phyloP scores from a whole-genome alignment of 2,329 filamentous ascomycete genomes.

The Claviceps humidiphila region DNA sequence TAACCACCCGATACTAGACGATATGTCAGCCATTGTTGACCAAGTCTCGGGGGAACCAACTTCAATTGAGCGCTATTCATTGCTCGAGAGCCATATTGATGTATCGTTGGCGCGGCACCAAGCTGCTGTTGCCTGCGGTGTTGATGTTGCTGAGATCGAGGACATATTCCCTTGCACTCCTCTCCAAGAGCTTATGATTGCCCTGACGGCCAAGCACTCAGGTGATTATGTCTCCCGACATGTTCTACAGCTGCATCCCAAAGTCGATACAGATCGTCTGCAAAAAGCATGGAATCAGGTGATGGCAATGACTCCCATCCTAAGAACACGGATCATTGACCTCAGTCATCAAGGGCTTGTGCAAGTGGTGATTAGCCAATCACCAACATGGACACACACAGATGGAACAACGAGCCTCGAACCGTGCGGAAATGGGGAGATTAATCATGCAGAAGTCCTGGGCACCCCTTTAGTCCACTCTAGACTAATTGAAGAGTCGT shows the following conservation, averaged over 20 bases:
- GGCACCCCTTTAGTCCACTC: conserved; percentile 8
- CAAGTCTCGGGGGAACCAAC: not conserved
- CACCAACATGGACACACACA: conserved; percentile 1
- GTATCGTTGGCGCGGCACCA: not conserved
- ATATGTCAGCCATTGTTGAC: not conserved
- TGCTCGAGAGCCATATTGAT: conserved; percentile 1
- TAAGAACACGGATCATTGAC: conserved; percentile 9
- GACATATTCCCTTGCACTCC: conserved; percentile 22
- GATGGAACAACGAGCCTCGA: not conserved
- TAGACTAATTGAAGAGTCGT: not conserved
- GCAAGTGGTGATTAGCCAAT: conserved; percentile 7
- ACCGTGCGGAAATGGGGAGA: not conserved
- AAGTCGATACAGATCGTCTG: conserved; percentile 6
- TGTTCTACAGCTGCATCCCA: conserved; percentile 6
- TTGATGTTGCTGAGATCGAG: conserved; percentile 18
- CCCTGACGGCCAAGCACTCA: conserved; percentile 6
- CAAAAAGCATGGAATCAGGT: conserved; percentile 8
- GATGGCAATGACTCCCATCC: conserved; percentile 6
- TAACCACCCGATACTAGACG: conserved; percentile 6
- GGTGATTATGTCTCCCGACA: conserved; percentile 9
- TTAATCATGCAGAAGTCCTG: conserved; percentile 6
- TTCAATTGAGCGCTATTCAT: not conserved
- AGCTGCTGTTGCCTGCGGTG: conserved; percentile 2
- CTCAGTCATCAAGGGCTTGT: conserved; percentile 7
- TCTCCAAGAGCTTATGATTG: conserved; percentile 31